phyloP scores from a whole-genome alignment of 2,329 filamentous ascomycete genomes.

The Myriangium duriaei region DNA sequence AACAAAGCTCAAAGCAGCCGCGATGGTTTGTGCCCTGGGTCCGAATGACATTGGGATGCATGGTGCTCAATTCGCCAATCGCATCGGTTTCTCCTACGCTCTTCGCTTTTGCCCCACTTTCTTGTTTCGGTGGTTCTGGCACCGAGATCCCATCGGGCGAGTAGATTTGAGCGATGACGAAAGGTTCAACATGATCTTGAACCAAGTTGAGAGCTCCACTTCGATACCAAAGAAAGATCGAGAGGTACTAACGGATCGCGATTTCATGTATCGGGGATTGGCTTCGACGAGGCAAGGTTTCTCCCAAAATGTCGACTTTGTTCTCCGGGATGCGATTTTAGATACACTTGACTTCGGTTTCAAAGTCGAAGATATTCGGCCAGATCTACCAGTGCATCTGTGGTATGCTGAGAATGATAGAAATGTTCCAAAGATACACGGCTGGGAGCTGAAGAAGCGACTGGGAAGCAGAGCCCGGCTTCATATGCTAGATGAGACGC shows the following conservation, averaged over 20 bases:
- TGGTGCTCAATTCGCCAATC: background rate
- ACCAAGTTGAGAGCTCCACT: background rate
- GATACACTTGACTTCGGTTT: constrained; percentile 21
- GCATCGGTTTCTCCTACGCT: background rate
- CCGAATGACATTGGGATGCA: background rate
- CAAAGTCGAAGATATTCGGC: constrained; percentile 18
- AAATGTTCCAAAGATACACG: constrained; percentile 12
- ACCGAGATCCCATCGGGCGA: background rate
- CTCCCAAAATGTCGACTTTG: background rate
- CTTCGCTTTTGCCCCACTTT: background rate
- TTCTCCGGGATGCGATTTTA: background rate
- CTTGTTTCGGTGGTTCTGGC: background rate
- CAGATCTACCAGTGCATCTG: constrained; percentile 16
- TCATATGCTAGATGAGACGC: background rate
- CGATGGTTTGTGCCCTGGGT: background rate
- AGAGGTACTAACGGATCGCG: background rate
- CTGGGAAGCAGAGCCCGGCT: background rate
- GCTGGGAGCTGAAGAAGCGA: background rate
- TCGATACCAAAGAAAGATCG: background rate
- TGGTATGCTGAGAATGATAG: constrained; percentile 25
- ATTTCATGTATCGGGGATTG: background rate
- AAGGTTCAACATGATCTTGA: background rate
- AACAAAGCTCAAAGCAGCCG: background rate
- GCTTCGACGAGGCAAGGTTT: background rate
- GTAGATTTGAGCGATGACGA: background rate